Evolutionary conservation across 176 grass and related monocot species (phyloP).

Genomic region (Canna indica): DNA sequence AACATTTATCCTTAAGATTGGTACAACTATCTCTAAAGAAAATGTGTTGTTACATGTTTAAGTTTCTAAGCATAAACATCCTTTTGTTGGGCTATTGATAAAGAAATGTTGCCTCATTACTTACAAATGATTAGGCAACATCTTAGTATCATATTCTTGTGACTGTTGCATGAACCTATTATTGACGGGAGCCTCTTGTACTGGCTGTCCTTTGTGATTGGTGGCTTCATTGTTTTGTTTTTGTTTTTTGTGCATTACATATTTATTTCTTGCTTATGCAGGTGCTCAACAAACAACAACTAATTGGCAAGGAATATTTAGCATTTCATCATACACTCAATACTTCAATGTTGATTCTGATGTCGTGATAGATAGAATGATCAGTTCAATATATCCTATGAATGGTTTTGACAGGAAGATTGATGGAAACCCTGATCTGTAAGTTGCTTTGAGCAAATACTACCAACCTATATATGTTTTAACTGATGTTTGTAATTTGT

Average conservation of each 20-base stretch:
- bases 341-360: conserved; percentile 96
- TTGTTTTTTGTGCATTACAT: background rate
- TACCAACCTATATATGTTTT: conserved; percentile 13
- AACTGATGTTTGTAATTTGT: conserved; percentile 1
- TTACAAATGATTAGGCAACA: background rate
- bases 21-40: too few species aligned
- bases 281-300: conserved; percentile 56
- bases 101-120: too few species aligned
- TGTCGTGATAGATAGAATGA: conserved; percentile 70
- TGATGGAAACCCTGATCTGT: conserved; percentile 93
- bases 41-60: too few species aligned
- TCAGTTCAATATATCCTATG: conserved; percentile 74
- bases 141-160: background rate
- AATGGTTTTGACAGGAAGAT: conserved; percentile 81
- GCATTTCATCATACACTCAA: conserved; percentile 72
- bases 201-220: background rate
- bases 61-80: too few species aligned
- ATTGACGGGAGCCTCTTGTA: background rate
- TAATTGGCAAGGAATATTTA: conserved; percentile 87
- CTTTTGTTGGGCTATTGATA: too few species aligned
- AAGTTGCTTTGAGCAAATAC: conserved; percentile 24
- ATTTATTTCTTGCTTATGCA: conserved; percentile 30
- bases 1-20: too few species aligned
- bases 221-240: background rate
- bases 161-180: too few species aligned